Conservation (phyloP, 176 grass and related monocot genomes). For the Oryza australiensis region DNA sequence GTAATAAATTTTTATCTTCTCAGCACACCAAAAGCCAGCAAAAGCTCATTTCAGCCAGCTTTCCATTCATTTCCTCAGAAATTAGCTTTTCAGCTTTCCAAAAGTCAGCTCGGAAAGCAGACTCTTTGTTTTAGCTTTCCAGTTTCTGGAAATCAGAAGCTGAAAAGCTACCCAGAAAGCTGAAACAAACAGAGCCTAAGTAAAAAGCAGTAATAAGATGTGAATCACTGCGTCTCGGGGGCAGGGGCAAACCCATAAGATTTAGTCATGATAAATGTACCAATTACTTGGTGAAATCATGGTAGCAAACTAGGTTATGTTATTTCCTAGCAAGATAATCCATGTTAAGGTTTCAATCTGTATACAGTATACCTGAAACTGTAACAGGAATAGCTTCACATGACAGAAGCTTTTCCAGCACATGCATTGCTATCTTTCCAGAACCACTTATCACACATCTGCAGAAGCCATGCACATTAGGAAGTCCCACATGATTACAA, state of each 20-base stretch:
- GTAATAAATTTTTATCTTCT: too few relatives aligned
- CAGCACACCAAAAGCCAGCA: too few relatives aligned
- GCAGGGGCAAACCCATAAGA: not conserved
- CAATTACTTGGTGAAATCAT: not conserved
- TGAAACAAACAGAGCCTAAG: too few relatives aligned
- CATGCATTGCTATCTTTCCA: constrained; percentile 99
- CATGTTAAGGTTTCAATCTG: constrained; percentile 21
- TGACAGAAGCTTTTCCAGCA: constrained; percentile 92
- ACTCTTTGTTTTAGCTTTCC: too few relatives aligned
- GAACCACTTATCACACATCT: constrained; percentile 95
- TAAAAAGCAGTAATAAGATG: constrained; percentile 3
- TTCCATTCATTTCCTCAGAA: too few relatives aligned
- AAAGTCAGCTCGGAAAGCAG: too few relatives aligned
- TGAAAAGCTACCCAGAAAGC: too few relatives aligned
- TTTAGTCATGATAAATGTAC: not conserved
- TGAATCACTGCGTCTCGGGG: not conserved
- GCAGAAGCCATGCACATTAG: constrained; percentile 38
- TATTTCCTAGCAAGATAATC: constrained; percentile 28
- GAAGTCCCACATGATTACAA: constrained; percentile 24
- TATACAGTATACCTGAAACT: constrained; percentile 78
- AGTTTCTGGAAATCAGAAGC: too few relatives aligned
- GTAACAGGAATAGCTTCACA: constrained; percentile 96
- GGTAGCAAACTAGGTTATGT: not conserved
- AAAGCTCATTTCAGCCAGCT: too few relatives aligned
- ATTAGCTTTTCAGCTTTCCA: too few relatives aligned